Base-by-base conservation (phyloP, 306 rosid species). In the Vigna nakashimae region DNA sequence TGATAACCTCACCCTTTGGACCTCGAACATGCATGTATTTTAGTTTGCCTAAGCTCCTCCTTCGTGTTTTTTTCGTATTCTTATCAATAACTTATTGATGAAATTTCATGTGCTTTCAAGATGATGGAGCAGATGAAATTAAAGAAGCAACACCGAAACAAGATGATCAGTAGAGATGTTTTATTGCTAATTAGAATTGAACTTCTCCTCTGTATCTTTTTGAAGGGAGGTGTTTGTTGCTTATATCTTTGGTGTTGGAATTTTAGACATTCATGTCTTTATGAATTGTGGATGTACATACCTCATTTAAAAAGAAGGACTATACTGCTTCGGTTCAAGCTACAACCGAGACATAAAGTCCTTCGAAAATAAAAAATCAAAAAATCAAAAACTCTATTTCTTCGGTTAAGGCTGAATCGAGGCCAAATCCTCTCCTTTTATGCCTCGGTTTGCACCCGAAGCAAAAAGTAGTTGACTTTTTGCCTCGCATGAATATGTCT, bases 1-100 rank as follows among this genome's bases (percentile, higher is more conserved):
- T 65, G 99, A 96, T 67, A 96, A 96, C 87, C 97, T 96, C 82
- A 93, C 99, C 55, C 97, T 96, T 11, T 96, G 98, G 97, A 96
- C 98, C 74, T 96, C 97, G 14, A 97, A 93, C 84, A 92, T 96
- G 99, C 99, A 96, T 97, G 99, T 93, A 80, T 18, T 51, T 66
- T 36, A 16, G 63, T 59, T n/a, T 26, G 13, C 8, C 59, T 2
- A 26, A n/a, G 18, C 56, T 76, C 18, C 3, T 24, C 10, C 12
- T 15, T 15, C 6, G 1, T 24, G 9, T 16, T 36, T 7, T 28
- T 26, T 48, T 17, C 7, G 1, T 30, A 67, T 11, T 36, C 3
- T 38, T 1, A 22, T 20, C 3, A 20, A 14, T 7, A 56, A 8
- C 68, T 11, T 63, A 10, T 6, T 82, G 22, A 52, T 57, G 22